phyloP scores from a whole-genome alignment of 2,329 filamentous ascomycete genomes.

The Talaromyces sp. region DNA sequence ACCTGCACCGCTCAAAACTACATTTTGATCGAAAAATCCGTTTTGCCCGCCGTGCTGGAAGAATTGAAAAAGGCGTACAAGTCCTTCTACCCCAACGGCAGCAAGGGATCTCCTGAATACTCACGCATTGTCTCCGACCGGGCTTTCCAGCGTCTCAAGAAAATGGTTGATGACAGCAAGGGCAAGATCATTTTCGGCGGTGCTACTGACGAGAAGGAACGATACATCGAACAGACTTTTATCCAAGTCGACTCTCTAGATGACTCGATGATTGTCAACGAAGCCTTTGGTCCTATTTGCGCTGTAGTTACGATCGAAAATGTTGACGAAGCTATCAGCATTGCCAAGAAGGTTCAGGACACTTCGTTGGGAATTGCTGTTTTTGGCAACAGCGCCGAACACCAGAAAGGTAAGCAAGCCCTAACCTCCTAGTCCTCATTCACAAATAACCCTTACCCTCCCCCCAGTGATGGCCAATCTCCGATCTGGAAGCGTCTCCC shows the following conservation, averaged over 20 bases:
- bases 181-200: constrained; percentile 87
- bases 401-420: constrained; percentile 59
- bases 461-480: constrained; percentile 54
- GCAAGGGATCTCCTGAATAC: constrained; percentile 66
- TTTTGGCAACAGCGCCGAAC: constrained; percentile 77
- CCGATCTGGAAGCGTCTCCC: constrained; percentile 60
- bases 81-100: constrained; percentile 79
- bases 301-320: constrained; percentile 71
- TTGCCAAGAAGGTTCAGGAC: constrained; percentile 72
- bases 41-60: constrained; percentile 65
- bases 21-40: constrained; percentile 70
- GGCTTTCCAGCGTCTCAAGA: constrained; percentile 78
- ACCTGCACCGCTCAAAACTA: constrained; percentile 93
- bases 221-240: constrained; percentile 89
- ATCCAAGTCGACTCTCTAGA: constrained; percentile 71
- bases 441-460: neutral
- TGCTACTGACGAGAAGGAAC: constrained; percentile 68
- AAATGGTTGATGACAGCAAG: constrained; percentile 76
- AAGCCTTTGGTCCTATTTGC: constrained; percentile 91
- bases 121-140: constrained; percentile 72
- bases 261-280: constrained; percentile 72
- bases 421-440: neutral
- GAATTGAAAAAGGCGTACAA: constrained; percentile 65
- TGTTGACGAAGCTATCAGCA: constrained; percentile 77
- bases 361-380: constrained; percentile 80